These are phyloP conservation scores for Colletotrichum sp. DNA, from an alignment of 2,329 filamentous ascomycete genomes.

Conservation along the genomic window DNA sequence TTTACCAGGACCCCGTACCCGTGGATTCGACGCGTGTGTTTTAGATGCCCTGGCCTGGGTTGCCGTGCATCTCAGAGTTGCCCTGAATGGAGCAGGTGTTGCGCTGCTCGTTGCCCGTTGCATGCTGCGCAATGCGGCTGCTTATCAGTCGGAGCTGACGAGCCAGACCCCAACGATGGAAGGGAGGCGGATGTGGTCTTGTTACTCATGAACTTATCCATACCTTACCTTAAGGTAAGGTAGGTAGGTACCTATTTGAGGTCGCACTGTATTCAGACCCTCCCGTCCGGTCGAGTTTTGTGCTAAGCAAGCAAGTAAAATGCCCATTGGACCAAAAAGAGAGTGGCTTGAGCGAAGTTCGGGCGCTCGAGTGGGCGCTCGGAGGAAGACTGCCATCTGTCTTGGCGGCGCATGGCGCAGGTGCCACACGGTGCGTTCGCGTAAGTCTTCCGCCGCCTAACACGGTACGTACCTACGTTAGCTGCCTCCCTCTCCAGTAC, in stretches of 20 bases:
- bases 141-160: background rate
- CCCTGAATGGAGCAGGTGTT: background rate
- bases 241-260: background rate
- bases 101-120: background rate
- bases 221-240: background rate
- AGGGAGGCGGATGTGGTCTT: background rate
- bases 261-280: slow-evolving; percentile 9
- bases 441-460: slow-evolving; percentile 5
- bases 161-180: background rate
- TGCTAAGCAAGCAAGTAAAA: background rate
- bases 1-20: background rate
- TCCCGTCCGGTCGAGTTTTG: background rate
- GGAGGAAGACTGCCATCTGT: slow-evolving; percentile 9
- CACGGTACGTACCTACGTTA: background rate
- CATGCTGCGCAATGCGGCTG: background rate
- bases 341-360: background rate
- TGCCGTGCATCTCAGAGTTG: background rate
- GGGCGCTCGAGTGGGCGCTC: background rate
- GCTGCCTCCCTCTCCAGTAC: background rate
- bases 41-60: background rate
- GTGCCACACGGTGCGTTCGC: slow-evolving; percentile 18
- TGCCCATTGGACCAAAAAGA: background rate
- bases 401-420: slow-evolving; percentile 17
- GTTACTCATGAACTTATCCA: background rate
- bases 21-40: background rate